phyloP scores from a whole-genome alignment of 495 filamentous ascomycete species.

The Ascobolus immersus region DNA sequence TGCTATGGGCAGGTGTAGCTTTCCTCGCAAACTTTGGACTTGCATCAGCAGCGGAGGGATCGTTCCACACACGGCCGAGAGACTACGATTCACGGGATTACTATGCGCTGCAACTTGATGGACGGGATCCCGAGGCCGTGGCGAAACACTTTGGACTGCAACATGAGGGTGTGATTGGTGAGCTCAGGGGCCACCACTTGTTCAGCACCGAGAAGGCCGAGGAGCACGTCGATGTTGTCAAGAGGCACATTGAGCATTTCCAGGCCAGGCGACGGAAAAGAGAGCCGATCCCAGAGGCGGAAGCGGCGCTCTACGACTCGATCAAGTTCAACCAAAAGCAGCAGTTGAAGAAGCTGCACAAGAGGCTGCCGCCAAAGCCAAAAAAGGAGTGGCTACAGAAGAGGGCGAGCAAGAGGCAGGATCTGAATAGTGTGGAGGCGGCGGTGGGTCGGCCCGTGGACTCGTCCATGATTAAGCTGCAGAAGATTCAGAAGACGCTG shows the following conservation, averaged over 20 bases:
- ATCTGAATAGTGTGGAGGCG: background rate
- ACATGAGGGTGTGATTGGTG: constrained; percentile 63
- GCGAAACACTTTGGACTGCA: constrained; percentile 46
- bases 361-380: constrained; percentile 33
- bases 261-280: constrained; percentile 33
- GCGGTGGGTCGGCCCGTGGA: no score
- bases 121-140: constrained; percentile 42
- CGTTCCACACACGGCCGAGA: no score
- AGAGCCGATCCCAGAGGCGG: constrained; percentile 20
- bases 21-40: no score
- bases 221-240: constrained; percentile 38
- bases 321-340: constrained; percentile 69
- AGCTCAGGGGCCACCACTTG: constrained; percentile 58
- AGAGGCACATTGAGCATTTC: constrained; percentile 28
- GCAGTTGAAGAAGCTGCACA: constrained; percentile 44
- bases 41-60: no score
- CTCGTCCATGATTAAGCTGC: no score
- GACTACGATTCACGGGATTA: constrained; percentile 36
- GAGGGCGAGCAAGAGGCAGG: background rate
- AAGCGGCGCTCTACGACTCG: constrained; percentile 37
- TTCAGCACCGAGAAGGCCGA: constrained; percentile 43
- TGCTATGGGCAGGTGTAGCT: no score
- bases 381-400: background rate
- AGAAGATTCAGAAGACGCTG: constrained; percentile 33
- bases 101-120: constrained; percentile 63